Percentiles rank a stretch among this genome's conserved stretches.
Conservation (phyloP, 257 asterid genomes). For the Linderniella brevidens region DNA sequence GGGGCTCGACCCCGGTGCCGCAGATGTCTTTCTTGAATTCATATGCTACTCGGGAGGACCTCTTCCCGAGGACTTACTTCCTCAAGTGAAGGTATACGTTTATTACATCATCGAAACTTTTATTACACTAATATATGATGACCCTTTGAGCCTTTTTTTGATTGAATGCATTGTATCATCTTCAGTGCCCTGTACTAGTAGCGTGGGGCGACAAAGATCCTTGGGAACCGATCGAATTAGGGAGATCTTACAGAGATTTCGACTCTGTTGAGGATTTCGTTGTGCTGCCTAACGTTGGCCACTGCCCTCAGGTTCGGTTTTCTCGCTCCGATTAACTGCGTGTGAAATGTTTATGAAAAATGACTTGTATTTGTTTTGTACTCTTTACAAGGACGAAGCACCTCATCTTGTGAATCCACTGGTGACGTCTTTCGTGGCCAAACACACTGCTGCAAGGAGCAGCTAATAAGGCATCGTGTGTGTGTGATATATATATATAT, state of each 20-base stretch:
- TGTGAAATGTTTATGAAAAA: neutral
- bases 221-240: slow-evolving; percentile 92
- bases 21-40: slow-evolving; percentile 89
- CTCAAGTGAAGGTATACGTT: slow-evolving; percentile 57
- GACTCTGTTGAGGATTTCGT: slow-evolving; percentile 68
- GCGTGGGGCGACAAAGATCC: slow-evolving; percentile 99
- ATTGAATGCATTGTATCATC: neutral
- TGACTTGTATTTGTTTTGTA: neutral
- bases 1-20: slow-evolving; percentile 88
- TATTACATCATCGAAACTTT: neutral
- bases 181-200: slow-evolving; percentile 81
- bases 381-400: neutral
- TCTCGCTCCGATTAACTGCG: neutral
- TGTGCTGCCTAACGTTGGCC: slow-evolving; percentile 80
- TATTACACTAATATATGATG: neutral
- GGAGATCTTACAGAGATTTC: slow-evolving; percentile 50
- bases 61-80: slow-evolving; percentile 84
- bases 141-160: neutral
- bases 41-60: slow-evolving; percentile 96
- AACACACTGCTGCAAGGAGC: neutral
- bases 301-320: slow-evolving; percentile 83
- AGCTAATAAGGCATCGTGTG: neutral
- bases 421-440: slow-evolving; percentile 3
- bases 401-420: slow-evolving; percentile 7
- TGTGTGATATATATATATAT: too few species aligned